Base-by-base conservation (phyloP, 495 filamentous ascomycete species). In the Penicillium psychrofluorescens region DNA sequence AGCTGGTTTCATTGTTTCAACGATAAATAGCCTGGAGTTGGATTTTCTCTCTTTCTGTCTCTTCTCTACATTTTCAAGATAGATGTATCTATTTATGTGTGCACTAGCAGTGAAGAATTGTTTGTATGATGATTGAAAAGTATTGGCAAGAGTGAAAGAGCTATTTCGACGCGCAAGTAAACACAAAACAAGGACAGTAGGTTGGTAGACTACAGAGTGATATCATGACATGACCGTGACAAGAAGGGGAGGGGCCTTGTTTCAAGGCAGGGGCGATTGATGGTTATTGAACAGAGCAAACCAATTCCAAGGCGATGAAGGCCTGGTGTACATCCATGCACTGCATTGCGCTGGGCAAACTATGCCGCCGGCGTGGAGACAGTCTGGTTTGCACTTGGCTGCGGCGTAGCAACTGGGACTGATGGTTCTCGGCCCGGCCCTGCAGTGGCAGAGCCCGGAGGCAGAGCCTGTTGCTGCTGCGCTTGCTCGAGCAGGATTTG, bases 371-470 rank as follows among this genome's bases (percentile, higher is more conserved):
- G 58, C n/a, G 60, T 52, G 5, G 63, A 44, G 34, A 59, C 55
- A 27, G 56, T 39, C 41, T 51, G 49, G 27, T 41, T 32, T n/a
- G 28, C 40, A 32, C 41, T 48, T 15, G 30, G 43, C 8, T 47
- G 44, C 11, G 33, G 48, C 15, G 54, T 50, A 13, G 29, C 16
- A 13, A 46, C 48, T 13, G 58, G 38, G 9, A 48, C 36, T 22
- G 22, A 22, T 22, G 22, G 22, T 45, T 68, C 66, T 11, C 67
- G 61, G 14, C 64, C 59, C 8, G 67, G 67, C 3, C 70, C 70
- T 15, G 64, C 58, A 7, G 64, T 66, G 15, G 63, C 68, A 31
- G 68, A 62, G 36, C 68, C 68, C 4, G 63, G 63, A 1, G 64
- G 62, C 10, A 70, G 63, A 44, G 55, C 56, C 35, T 64, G 62